phyloP scores from a whole-genome alignment of 2,329 filamentous ascomycete genomes.

The Apiospora rasikravindrae region DNA sequence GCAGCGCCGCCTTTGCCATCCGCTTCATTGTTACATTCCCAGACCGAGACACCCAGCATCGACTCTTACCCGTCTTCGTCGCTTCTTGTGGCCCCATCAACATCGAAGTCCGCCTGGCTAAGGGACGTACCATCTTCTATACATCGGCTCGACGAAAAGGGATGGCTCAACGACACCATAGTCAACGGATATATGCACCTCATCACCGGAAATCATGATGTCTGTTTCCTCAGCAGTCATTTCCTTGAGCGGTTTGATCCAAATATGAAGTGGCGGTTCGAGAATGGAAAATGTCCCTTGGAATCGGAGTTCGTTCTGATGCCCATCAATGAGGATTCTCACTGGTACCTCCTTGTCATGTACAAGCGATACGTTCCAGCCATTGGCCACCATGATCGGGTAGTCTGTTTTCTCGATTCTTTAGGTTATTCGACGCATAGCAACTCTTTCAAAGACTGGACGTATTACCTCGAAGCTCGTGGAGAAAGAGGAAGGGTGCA shows the following conservation, averaged over 20 bases:
- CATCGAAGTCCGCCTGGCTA: neutral
- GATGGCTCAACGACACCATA: neutral
- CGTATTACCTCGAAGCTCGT: neutral
- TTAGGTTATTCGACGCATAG: neutral
- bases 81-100: neutral
- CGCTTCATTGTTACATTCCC: neutral
- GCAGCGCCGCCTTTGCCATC: neutral
- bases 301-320: neutral
- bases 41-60: neutral
- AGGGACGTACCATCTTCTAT: neutral
- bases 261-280: neutral
- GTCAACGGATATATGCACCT: neutral
- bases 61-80: neutral
- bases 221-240: neutral
- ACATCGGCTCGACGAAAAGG: neutral
- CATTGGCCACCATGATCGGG: neutral
- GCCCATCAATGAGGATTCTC: neutral
- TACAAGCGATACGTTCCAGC: neutral
- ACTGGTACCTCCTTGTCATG: neutral
- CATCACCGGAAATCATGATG: neutral
- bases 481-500: neutral
- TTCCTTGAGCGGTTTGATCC: neutral
- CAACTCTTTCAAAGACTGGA: neutral
- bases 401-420: neutral
- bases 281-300: neutral